Evolutionary conservation across 352 stramenopile species (phyloP), one percentile per base, ranked within the genome.

Genomic region (Pythium coloratum): DNA sequence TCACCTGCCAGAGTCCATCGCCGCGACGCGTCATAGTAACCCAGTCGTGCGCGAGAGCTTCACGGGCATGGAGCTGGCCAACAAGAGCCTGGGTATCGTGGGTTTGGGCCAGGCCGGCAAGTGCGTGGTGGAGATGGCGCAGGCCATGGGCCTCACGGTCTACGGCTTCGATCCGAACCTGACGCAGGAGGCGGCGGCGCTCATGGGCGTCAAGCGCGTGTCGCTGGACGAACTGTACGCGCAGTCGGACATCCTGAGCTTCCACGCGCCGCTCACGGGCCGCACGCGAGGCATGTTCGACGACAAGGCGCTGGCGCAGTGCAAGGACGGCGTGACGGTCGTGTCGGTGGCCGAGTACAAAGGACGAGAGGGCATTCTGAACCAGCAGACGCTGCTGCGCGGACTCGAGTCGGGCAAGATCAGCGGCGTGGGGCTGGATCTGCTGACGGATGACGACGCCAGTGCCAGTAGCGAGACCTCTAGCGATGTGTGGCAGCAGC

Each of bases 261-360:
- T 99, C 73, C 97, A 99, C 77, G 95, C 96, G 53, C 96, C 96
- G 18, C 90, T 98, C 66, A 98, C 97, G 47, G 96, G 91, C 34
- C 80, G 89, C 14, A 95, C 97, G 42, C 81, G 82, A 47, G 78
- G 95, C 68, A 96, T 98, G 76, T 95, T 98, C 66, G 75, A 87
- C 69, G 84, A 74, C 28, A 70, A 79, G 0, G 89, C 89, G 46
- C 77, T 98, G 2, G 83, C 79, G 2, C 79, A 90, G 42, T 98
- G 97, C 83, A 98, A 97, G 71, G 69, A 77, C 1, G 92, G 93
- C 13, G 95, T 97, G 10, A 90, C 92, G 36, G 81, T 99, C 61
- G 72, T 98, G 32, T 89, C 82, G 0, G 86, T 93, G 10, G 78
- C 82, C 10, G 84, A 92, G 67, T 88, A 89, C 73, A 82, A 80